Evolutionary conservation across 2,329 filamentous ascomycete genomes (phyloP).

Genomic region (Xylaria sp.): DNA sequence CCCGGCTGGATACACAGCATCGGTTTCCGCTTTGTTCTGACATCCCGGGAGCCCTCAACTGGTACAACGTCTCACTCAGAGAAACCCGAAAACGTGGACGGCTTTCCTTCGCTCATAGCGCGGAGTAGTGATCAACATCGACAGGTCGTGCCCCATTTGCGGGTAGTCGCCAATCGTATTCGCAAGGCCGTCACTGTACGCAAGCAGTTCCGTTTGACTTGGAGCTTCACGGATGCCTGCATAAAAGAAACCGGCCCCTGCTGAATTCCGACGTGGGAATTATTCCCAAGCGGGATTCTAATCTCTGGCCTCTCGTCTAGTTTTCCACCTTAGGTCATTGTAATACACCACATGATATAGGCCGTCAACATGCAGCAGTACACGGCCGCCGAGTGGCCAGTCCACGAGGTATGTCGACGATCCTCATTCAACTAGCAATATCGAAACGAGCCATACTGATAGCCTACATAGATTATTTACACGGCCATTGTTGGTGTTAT

Average conservation of each 20-base stretch:
- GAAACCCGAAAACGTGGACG: constrained; percentile 32
- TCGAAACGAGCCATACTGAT: constrained; percentile 35
- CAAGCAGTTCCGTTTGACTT: constrained; percentile 23
- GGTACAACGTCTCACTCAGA: constrained; percentile 18
- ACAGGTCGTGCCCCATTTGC: constrained; percentile 23
- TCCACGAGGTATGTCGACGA: constrained; percentile 56
- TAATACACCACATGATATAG: constrained; percentile 19
- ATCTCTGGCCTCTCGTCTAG: constrained; percentile 25
- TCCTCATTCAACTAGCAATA: background rate
- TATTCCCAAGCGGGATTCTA: constrained; percentile 24
- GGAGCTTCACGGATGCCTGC: constrained; percentile 41
- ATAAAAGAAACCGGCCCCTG: constrained; percentile 40
- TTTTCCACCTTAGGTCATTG: constrained; percentile 16
- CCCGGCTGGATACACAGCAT: constrained; percentile 30
- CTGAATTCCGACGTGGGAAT: constrained; percentile 35
- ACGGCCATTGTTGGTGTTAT: constrained; percentile 81
- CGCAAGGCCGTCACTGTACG: constrained; percentile 26
- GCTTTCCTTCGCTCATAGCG: constrained; percentile 25
- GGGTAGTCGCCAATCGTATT: constrained; percentile 33
- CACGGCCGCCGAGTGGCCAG: constrained; percentile 60
- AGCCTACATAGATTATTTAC: constrained; percentile 76
- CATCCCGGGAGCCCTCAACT: constrained; percentile 19
- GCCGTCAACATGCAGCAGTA: constrained; percentile 54
- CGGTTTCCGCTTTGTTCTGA: constrained; percentile 27
- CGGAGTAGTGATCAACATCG: constrained; percentile 23